Percentiles rank a stretch among this genome's conserved stretches.
Evolutionary conservation across 2,329 filamentous ascomycete genomes (phyloP).

Genomic region (Penicillium sp.): DNA sequence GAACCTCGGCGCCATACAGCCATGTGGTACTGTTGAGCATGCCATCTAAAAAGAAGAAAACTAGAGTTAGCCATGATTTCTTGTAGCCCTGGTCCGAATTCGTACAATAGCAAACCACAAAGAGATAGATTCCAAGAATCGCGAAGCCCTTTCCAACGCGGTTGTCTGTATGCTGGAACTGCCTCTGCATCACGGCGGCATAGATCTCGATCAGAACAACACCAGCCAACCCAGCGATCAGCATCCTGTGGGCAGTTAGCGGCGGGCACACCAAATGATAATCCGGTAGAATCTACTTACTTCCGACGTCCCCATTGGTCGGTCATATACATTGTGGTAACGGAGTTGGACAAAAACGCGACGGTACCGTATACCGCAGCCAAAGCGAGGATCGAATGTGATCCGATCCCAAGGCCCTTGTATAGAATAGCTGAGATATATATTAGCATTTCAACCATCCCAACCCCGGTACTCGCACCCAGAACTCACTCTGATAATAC

Average conservation of each 20-base stretch:
- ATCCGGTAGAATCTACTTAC: conserved; percentile 24
- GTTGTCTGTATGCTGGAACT: conserved; percentile 57
- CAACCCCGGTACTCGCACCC: no score
- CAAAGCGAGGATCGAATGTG: conserved; percentile 52
- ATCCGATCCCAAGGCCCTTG: conserved; percentile 52
- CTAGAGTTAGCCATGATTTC: not conserved
- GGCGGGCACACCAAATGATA: not conserved
- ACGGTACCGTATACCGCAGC: conserved; percentile 55
- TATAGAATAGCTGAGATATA: conserved; percentile 49
- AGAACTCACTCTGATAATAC: conserved; percentile 22
- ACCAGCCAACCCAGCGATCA: conserved; percentile 52
- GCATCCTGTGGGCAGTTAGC: conserved; percentile 45
- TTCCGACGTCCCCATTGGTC: conserved; percentile 60
- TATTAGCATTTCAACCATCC: not conserved
- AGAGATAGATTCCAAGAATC: conserved; percentile 58
- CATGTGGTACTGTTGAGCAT: conserved; percentile 56
- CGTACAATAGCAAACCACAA: conserved; percentile 55
- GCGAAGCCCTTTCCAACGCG: conserved; percentile 58
- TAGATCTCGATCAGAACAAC: conserved; percentile 59
- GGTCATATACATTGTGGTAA: conserved; percentile 53
- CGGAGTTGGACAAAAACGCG: conserved; percentile 50
- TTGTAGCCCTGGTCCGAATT: not conserved
- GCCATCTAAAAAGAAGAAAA: conserved; percentile 36
- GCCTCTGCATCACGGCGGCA: conserved; percentile 56
- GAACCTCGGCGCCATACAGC: conserved; percentile 56